Percentiles rank a stretch among this genome's conserved stretches.
Evolutionary conservation across 2,329 filamentous ascomycete species (phyloP).

Genomic region (Nakataea oryzae): DNA sequence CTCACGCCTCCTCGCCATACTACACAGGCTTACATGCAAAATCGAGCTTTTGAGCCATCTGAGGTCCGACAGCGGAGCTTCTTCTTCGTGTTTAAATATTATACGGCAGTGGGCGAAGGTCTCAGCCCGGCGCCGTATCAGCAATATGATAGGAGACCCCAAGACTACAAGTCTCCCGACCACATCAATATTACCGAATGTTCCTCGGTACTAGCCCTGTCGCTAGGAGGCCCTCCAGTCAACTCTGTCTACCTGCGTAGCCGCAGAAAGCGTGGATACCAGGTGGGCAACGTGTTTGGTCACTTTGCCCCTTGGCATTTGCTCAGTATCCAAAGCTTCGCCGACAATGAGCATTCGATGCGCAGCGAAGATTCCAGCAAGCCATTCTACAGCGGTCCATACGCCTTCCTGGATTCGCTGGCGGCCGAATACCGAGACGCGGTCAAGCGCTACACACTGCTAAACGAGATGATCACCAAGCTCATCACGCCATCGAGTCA

Average conservation of each 20-base stretch:
- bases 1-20: background rate
- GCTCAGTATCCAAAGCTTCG: slow-evolving; percentile 46
- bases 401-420: slow-evolving; percentile 49
- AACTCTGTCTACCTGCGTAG: slow-evolving; percentile 36
- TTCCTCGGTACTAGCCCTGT: slow-evolving; percentile 47
- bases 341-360: slow-evolving; percentile 45
- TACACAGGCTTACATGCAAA: slow-evolving; percentile 31
- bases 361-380: slow-evolving; percentile 44
- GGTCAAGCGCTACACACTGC: slow-evolving; percentile 43
- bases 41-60: slow-evolving; percentile 33
- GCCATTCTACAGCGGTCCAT: slow-evolving; percentile 48
- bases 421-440: slow-evolving; percentile 51
- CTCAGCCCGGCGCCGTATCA: slow-evolving; percentile 51
- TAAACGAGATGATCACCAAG: slow-evolving; percentile 45
- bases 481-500: slow-evolving; percentile 48
- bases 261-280: slow-evolving; percentile 31
- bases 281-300: slow-evolving; percentile 43
- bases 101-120: slow-evolving; percentile 46
- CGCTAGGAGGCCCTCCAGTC: slow-evolving; percentile 39
- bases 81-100: slow-evolving; percentile 56
- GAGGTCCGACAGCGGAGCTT: slow-evolving; percentile 42
- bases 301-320: slow-evolving; percentile 52
- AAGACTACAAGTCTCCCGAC: slow-evolving; percentile 24
- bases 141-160: slow-evolving; percentile 35
- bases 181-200: slow-evolving; percentile 52